These are phyloP conservation scores for Perkinsus marinus DNA, from an alignment of 169 alveolate genomes.

Conservation along the genomic window DNA sequence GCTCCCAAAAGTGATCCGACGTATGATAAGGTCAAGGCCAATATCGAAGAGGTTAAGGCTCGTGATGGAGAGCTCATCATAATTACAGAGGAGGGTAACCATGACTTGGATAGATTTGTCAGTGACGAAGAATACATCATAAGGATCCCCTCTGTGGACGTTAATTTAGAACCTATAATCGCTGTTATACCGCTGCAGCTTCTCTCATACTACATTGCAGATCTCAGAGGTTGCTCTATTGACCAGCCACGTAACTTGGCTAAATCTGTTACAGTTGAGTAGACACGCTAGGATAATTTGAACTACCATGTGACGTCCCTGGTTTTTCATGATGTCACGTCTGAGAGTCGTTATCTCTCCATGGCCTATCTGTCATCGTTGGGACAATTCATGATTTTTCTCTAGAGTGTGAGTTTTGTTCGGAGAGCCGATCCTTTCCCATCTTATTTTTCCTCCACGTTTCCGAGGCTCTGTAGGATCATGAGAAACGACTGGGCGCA, in stretches of 20 bases:
- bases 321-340: background rate
- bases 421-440: too few species aligned
- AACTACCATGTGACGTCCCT: too few species aligned
- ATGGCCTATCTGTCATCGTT: background rate
- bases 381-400: too few species aligned
- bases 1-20: constrained; percentile 24
- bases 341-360: background rate
- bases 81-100: constrained; percentile 45
- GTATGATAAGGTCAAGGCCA: constrained; percentile 17
- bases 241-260: constrained; percentile 65
- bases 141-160: constrained; percentile 16
- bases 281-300: background rate
- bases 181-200: constrained; percentile 34
- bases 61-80: constrained; percentile 58
- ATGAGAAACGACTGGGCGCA: too few species aligned
- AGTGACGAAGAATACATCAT: constrained; percentile 19
- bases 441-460: too few species aligned
- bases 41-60: constrained; percentile 46
- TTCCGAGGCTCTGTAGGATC: too few species aligned
- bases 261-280: constrained; percentile 53
- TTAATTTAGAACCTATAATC: constrained; percentile 21
- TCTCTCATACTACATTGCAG: constrained; percentile 31
- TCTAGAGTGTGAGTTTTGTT: too few species aligned
- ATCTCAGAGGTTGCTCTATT: constrained; percentile 10
- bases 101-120: constrained; percentile 13